Base-by-base conservation (phyloP, 129 eudicot genomes). In the Saposhnikovia divaricata region DNA sequence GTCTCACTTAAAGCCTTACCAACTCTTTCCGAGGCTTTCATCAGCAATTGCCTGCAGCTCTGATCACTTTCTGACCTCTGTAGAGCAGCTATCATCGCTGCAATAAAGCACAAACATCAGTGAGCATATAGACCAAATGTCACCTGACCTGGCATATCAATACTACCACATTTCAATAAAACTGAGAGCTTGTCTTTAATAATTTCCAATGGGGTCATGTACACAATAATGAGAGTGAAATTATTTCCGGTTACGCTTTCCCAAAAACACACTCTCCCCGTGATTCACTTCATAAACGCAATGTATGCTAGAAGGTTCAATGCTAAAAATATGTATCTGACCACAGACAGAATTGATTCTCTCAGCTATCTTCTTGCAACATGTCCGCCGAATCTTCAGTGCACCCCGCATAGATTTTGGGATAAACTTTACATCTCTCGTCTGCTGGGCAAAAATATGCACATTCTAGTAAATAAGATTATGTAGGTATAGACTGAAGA, bases 281-380 rank as follows among this genome's bases (percentile, higher is more conserved):
- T 46, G 50, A 46, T 46, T 46, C 37, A 46, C 50, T 46, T 46
- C 50, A 46, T 0, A 46, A 46, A 46, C 2, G 50, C 12, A 10
- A 46, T 46, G 12, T 46, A 2, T 46, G 50, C 50, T 46, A 0
- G 50, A 46, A 46, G 50, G 50, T 46, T 46, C 50, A 46, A 10
- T 46, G 50, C 50, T 1, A 10, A 11, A 46, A 44, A 74, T 43
- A 73, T 44, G 51, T 43, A 71, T 82, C 89, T 86, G 44, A 89
- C 99, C 96, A 43, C 78, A 84, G 84, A 96, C 85, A 76, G 98
- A 95, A 43, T 84, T 83, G 50, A 96, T 90, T 85, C 99, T 87
- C 80, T 96, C 99, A 5, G 90, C 85, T 73, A 96, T 92, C 90
- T 92, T 96, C 80, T 89, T 96, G 80, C 97, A 91, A 87, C 96